Percentiles rank a stretch among this genome's conserved stretches.
These are phyloP conservation scores for Tagetes erecta DNA, from an alignment of 129 eudicot species.

Conservation along the genomic window DNA sequence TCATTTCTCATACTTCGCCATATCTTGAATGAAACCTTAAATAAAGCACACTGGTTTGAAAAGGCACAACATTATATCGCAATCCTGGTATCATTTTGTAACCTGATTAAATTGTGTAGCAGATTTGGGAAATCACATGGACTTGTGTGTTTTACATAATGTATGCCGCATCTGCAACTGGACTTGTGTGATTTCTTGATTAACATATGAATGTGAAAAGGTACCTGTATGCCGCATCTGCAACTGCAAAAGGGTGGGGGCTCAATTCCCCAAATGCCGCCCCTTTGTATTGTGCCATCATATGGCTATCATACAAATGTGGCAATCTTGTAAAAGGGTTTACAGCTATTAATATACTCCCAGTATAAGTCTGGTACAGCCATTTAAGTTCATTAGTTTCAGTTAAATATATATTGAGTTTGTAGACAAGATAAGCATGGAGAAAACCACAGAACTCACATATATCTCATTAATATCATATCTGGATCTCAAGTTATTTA, in stretches of 20 bases:
- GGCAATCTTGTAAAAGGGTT: conserved; percentile 95
- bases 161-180: no score
- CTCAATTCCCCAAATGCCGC: conserved; percentile 93
- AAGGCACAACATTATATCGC: no score
- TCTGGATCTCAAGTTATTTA: conserved; percentile 86
- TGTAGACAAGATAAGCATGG: neutral
- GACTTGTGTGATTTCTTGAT: neutral
- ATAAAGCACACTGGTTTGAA: no score
- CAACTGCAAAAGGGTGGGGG: conserved; percentile 99
- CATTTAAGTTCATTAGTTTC: conserved; percentile 26
- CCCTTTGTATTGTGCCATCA: conserved; percentile 98
- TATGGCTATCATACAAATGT: conserved; percentile 91
- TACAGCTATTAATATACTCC: conserved; percentile 91
- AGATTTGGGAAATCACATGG: neutral
- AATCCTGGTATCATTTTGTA: neutral
- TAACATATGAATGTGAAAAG: conserved; percentile 20
- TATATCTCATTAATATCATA: conserved; percentile 96
- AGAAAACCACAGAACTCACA: conserved; percentile 49
- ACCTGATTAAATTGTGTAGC: neutral
- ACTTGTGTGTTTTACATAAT: neutral
- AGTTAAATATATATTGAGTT: neutral
- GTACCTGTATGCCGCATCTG: conserved; percentile 97
- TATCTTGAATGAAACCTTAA: neutral
- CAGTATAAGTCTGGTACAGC: conserved; percentile 80
- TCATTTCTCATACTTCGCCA: neutral